Evolutionary conservation across 176 grass and related monocot genomes (phyloP).

Genomic region (Aegilops longissima): DNA sequence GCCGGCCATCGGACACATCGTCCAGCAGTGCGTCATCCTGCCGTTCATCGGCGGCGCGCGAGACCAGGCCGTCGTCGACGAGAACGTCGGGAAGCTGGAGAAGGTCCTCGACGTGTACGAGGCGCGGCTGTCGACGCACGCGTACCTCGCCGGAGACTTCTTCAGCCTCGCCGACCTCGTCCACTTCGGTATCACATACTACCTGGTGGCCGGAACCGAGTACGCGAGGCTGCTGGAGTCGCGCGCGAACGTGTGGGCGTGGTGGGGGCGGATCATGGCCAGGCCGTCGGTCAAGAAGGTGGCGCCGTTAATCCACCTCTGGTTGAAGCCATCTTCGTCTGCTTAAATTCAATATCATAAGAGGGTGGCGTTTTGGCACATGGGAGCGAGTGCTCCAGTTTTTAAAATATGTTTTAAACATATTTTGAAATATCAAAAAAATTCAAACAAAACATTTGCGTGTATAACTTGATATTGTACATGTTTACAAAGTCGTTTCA

Average conservation of each 20-base stretch:
- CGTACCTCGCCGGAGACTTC: conserved; percentile 43
- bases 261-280: conserved; percentile 43
- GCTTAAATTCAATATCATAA: background rate
- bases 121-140: background rate
- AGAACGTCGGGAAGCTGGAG: conserved; percentile 13
- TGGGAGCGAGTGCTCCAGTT: no score
- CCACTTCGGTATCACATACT: conserved; percentile 30
- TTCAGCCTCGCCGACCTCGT: conserved; percentile 51
- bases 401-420: no score
- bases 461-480: no score
- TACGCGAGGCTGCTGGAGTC: conserved; percentile 17
- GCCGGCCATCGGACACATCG: background rate
- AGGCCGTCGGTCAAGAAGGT: conserved; percentile 45
- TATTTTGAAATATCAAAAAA: no score
- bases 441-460: no score
- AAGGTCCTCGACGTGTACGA: conserved; percentile 46
- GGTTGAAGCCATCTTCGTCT: background rate
- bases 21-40: conserved; percentile 5
- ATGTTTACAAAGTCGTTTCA: no score
- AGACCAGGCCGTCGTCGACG: conserved; percentile 34
- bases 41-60: conserved; percentile 17
- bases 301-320: background rate
- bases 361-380: no score
- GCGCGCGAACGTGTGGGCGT: conserved; percentile 27
- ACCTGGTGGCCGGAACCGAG: conserved; percentile 39